Conservation (phyloP, 768 basidiomycete genomes). For the Serendipita sp. region DNA sequence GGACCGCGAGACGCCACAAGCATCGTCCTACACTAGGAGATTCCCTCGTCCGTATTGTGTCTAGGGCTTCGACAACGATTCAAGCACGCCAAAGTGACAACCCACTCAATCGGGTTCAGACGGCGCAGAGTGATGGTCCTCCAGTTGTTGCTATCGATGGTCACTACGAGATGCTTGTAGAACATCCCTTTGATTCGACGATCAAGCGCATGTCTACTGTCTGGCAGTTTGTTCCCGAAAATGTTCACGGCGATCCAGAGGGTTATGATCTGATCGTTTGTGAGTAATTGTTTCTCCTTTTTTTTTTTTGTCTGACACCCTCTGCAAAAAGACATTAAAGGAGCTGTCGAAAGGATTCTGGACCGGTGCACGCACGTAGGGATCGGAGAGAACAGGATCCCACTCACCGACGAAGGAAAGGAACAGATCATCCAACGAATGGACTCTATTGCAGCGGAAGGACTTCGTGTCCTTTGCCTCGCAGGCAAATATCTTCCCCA, state of each 20-base stretch:
- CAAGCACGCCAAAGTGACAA: not conserved
- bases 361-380: constrained; percentile 28
- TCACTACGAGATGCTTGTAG: constrained; percentile 4
- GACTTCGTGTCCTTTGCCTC: constrained; percentile 25
- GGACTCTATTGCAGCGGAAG: constrained; percentile 23
- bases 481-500: constrained; percentile 18
- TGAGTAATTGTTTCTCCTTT: not conserved
- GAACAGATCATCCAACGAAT: constrained; percentile 18
- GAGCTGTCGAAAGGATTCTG: constrained; percentile 33
- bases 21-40: not conserved
- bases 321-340: constrained; percentile 20
- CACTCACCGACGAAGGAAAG: constrained; percentile 16
- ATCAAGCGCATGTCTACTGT: constrained; percentile 31
- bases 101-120: not conserved
- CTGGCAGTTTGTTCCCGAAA: not conserved
- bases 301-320: not conserved
- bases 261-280: constrained; percentile 3
- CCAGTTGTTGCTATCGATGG: not conserved
- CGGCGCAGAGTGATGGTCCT: not conserved
- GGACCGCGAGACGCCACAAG: not conserved
- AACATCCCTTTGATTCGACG: constrained; percentile 32
- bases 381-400: constrained; percentile 14
- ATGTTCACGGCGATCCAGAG: not conserved
- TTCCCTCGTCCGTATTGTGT: not conserved
- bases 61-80: not conserved